These are phyloP conservation scores for Populus hybrid DNA, from an alignment of 441 rosid species.

Conservation along the genomic window DNA sequence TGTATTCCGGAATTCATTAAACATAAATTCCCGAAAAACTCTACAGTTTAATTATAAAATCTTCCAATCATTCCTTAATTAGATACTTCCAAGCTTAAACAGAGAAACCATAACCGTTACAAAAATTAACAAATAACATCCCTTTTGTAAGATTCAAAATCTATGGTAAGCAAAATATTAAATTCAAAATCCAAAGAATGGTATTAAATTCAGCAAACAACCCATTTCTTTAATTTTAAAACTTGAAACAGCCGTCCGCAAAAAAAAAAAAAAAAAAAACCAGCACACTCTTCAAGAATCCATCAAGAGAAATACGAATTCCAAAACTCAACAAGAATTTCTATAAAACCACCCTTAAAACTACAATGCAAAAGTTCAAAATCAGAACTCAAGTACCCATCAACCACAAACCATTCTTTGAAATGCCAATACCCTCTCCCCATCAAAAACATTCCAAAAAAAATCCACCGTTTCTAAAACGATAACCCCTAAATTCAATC, in stretches of 20 bases:
- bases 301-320: neutral
- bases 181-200: neutral
- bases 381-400: neutral
- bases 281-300: neutral
- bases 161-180: neutral
- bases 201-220: neutral
- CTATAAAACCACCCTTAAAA: neutral
- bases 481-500: neutral
- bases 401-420: neutral
- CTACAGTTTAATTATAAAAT: neutral
- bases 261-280: neutral
- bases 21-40: neutral
- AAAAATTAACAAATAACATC: neutral
- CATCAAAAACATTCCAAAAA: neutral
- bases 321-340: neutral
- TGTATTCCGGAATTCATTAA: neutral
- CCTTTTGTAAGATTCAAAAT: neutral
- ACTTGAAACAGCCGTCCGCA: neutral
- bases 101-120: neutral
- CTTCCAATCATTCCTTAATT: neutral
- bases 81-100: neutral
- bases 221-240: neutral
- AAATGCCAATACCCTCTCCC: neutral
- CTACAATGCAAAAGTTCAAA: neutral
- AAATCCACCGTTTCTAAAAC: neutral